Evolutionary conservation across 2,329 filamentous ascomycete genomes (phyloP), one percentile per base, ranked within the genome.

Genomic region (Pezizomycotina sp.): DNA sequence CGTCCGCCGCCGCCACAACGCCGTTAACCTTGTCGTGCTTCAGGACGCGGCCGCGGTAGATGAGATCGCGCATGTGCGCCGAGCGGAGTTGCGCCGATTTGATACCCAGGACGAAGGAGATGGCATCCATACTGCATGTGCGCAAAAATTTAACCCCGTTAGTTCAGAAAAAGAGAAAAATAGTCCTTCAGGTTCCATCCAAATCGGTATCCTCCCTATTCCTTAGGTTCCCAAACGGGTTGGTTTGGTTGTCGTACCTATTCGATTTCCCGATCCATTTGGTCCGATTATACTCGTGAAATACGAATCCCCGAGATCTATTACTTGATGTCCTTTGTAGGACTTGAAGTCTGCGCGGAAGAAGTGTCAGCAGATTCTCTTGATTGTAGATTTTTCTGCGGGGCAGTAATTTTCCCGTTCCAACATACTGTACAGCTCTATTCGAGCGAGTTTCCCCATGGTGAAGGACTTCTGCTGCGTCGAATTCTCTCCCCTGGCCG

Each of bases 191-290:
- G 26, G 28, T 10, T 24, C 47, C 28, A 47, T 36, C 19, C 16
- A 30, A 24, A 38, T 25, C 10, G 34, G 29, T 24, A 15, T n/a
- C n/a, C 8, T 25, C n/a, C n/a, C 23, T n/a, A 25, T 25, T n/a
- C 23, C 23, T 8, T 25, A 8, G 23, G 8, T 25, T 8, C 8
- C 23, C 23, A 25, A n/a, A 25, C n/a, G 31, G 18, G 16, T 21
- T 10, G 13, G 28, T 21, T 13, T 21, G 15, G 27, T 47, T 26
- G 20, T 64, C 74, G 56, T 61, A 86, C 80, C 84, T 92, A 58
- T 98, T 98, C 13, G 89, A 98, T 98, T 98, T 48, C 89, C 89
- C 22, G 89, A 95, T 64, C 89, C 89, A 84, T 98, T 98, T 56
- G 89, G 89, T 4, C 91, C 89, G 55, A 98, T 95, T 55, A 98